phyloP scores from a whole-genome alignment of 208 protist species.

The Crithidia fasciculata region DNA sequence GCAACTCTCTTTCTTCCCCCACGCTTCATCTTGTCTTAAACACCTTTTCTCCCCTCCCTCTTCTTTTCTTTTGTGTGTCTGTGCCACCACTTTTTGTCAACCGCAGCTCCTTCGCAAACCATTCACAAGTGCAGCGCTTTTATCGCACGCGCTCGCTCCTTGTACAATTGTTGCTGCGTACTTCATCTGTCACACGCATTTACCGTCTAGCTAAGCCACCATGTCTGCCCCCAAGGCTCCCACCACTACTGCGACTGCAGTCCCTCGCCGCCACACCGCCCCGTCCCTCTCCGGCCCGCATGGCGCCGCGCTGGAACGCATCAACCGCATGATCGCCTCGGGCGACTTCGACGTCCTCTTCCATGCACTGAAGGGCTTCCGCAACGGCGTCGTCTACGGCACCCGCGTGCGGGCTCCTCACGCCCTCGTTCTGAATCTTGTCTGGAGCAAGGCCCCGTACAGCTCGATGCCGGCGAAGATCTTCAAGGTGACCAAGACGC shows the following conservation, averaged over 20 bases:
- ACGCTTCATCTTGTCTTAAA: too few species aligned
- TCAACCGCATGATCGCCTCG: constrained; percentile 74
- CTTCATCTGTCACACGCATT: constrained; percentile 8
- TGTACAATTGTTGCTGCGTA: neutral
- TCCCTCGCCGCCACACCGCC: neutral
- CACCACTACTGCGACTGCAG: neutral
- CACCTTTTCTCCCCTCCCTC: too few species aligned
- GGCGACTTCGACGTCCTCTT: constrained; percentile 70
- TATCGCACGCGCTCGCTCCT: neutral
- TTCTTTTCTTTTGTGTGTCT: too few species aligned
- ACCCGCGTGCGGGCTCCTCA: constrained; percentile 84
- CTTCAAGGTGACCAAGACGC: constrained; percentile 65
- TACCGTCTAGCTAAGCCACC: neutral
- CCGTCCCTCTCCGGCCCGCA: constrained; percentile 21
- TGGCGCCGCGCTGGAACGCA: constrained; percentile 28
- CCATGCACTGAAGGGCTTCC: constrained; percentile 78
- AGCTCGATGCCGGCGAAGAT: constrained; percentile 63
- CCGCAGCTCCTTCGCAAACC: too few species aligned
- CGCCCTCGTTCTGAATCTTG: constrained; percentile 86
- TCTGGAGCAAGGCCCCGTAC: constrained; percentile 81
- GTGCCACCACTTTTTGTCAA: too few species aligned
- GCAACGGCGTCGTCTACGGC: constrained; percentile 90
- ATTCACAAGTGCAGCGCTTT: too few species aligned
- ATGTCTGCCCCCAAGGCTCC: constrained; percentile 11
- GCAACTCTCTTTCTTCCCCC: too few species aligned